Evolutionary conservation across 495 filamentous ascomycete genomes (phyloP).

Genomic region (Penicillium lividum): DNA sequence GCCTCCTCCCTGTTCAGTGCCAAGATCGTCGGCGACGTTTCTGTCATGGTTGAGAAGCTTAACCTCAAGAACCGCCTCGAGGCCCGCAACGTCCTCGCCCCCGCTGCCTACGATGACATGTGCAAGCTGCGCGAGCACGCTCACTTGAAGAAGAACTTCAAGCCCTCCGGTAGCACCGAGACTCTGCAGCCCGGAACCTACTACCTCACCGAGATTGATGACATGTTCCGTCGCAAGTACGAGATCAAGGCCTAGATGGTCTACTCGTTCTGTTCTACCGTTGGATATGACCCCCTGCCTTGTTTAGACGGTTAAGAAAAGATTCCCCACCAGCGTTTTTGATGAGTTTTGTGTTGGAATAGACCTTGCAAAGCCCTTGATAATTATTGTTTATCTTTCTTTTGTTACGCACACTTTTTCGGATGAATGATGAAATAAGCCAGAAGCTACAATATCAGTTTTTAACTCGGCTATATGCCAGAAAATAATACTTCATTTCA

Average conservation of each 20-base stretch:
- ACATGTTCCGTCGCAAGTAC: slow-evolving; percentile 93
- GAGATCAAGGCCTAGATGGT: slow-evolving; percentile 73
- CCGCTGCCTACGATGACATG: slow-evolving; percentile 91
- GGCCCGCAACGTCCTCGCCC: slow-evolving; percentile 68
- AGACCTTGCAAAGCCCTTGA: slow-evolving; percentile 28
- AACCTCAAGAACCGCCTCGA: slow-evolving; percentile 78
- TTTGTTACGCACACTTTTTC: slow-evolving; percentile 15
- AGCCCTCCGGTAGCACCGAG: slow-evolving; percentile 72
- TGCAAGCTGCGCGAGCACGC: slow-evolving; percentile 92
- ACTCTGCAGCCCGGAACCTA: slow-evolving; percentile 79
- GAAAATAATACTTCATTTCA: background rate
- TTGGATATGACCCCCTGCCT: slow-evolving; percentile 29
- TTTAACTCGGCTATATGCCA: background rate
- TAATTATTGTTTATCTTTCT: slow-evolving; percentile 16
- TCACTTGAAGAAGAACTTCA: slow-evolving; percentile 89
- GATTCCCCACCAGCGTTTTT: slow-evolving; percentile 43
- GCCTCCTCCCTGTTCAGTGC: slow-evolving; percentile 88
- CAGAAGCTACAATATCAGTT: slow-evolving; percentile 9
- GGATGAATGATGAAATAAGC: slow-evolving; percentile 32
- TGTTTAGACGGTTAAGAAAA: slow-evolving; percentile 42
- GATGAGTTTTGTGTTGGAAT: slow-evolving; percentile 29
- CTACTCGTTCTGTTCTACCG: slow-evolving; percentile 21
- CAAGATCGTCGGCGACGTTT: slow-evolving; percentile 76
- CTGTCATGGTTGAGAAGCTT: slow-evolving; percentile 72
- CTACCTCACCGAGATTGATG: slow-evolving; percentile 87